These are phyloP conservation scores for Avena atlantica DNA, from an alignment of 176 grass and related monocot species.

Conservation along the genomic window DNA sequence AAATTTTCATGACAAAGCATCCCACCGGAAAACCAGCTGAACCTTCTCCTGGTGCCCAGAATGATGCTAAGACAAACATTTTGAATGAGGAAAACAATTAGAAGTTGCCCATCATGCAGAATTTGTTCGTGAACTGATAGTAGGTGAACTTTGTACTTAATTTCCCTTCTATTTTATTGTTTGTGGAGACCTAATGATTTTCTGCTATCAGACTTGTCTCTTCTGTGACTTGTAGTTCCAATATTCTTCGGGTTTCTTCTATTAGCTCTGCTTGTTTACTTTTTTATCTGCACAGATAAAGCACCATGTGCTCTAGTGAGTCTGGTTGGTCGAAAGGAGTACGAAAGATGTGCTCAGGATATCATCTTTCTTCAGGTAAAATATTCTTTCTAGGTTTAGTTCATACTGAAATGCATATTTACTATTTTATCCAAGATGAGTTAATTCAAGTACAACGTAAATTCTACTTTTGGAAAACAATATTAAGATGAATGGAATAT, in stretches of 20 bases:
- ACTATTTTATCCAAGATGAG: background rate
- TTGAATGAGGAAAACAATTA: constrained; percentile 69
- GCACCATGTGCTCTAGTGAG: constrained; percentile 82
- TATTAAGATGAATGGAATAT: background rate
- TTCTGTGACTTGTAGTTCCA: constrained; percentile 10
- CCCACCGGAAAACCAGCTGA: constrained; percentile 69
- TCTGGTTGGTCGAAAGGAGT: constrained; percentile 94
- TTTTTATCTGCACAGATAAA: constrained; percentile 62
- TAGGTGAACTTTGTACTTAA: constrained; percentile 57
- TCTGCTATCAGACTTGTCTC: background rate
- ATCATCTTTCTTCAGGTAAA: constrained; percentile 98
- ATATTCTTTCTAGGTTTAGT: background rate
- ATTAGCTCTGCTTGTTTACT: background rate
- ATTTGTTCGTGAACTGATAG: constrained; percentile 91
- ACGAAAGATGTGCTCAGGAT: constrained; percentile 89
- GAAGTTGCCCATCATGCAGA: constrained; percentile 81
- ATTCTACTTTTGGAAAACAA: background rate
- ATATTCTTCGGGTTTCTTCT: background rate
- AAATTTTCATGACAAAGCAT: constrained; percentile 94
- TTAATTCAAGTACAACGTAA: background rate
- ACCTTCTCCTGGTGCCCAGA: constrained; percentile 53
- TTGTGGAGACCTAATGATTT: constrained; percentile 8
- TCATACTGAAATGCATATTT: background rate
- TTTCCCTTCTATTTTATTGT: background rate
- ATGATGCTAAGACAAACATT: constrained; percentile 51